Evolutionary conservation across 2,329 filamentous ascomycete genomes (phyloP).

Genomic region (Colletotrichum graminicola): DNA sequence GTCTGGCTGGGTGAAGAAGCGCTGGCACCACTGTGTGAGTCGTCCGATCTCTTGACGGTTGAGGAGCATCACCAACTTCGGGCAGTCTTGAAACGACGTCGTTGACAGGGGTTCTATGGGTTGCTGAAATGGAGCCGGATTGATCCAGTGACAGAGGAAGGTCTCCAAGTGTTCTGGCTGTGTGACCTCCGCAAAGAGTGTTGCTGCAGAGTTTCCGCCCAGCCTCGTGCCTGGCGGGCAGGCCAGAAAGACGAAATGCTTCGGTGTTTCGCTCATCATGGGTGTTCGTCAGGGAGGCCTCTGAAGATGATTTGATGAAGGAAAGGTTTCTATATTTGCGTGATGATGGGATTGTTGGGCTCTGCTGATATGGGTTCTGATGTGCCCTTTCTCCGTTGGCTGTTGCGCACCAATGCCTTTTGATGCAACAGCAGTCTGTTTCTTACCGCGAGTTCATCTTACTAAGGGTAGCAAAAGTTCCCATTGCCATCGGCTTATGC

Average conservation of each 20-base stretch:
- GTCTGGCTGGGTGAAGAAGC: neutral
- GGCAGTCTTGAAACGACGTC: neutral
- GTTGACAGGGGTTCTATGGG: too few species aligned
- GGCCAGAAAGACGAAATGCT: constrained; percentile 16
- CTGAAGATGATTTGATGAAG: too few species aligned
- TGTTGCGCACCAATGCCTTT: neutral
- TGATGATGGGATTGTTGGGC: too few species aligned
- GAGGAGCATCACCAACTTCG: constrained; percentile 11
- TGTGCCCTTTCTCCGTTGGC: neutral
- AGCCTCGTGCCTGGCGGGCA: neutral
- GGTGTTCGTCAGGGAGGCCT: too few species aligned
- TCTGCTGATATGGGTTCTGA: neutral
- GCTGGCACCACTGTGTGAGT: neutral
- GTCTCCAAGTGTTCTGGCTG: neutral
- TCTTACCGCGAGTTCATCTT: too few species aligned
- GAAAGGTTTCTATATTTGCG: neutral
- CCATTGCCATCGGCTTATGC: neutral
- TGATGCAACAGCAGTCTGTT: too few species aligned
- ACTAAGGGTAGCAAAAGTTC: neutral
- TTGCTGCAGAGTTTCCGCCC: neutral
- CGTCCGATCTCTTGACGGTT: neutral
- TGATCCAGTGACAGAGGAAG: constrained; percentile 12
- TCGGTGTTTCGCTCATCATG: neutral
- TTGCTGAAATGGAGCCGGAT: neutral
- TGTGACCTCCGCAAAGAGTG: neutral